A percentile compares a stretch with the other conserved stretches of the same genome.
phyloP scores from a whole-genome alignment of 495 filamentous ascomycete species.

The Viridothelium virens region DNA sequence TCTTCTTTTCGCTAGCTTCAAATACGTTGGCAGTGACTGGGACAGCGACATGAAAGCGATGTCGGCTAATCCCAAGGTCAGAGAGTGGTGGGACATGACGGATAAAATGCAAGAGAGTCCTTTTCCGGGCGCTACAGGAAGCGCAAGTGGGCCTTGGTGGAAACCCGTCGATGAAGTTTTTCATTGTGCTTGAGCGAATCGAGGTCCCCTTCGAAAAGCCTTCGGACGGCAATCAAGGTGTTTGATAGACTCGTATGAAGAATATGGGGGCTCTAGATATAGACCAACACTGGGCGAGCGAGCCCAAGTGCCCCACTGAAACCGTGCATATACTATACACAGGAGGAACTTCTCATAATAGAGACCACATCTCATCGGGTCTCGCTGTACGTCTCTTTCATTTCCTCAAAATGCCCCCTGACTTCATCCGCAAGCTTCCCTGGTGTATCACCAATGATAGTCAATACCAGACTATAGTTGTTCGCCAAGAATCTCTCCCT shows the following conservation, averaged over 20 bases:
- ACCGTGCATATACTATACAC: neutral
- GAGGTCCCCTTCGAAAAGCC: neutral
- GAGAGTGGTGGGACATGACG: conserved; percentile 74
- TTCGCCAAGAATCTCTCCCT: conserved; percentile 84
- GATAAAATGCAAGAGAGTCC: conserved; percentile 59
- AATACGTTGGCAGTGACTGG: conserved; percentile 63
- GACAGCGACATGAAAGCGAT: conserved; percentile 65
- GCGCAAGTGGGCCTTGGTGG: conserved; percentile 65
- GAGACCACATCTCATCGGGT: neutral
- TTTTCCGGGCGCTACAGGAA: conserved; percentile 54
- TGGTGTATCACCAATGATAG: conserved; percentile 76
- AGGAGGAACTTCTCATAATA: conserved; percentile 17
- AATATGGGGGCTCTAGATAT: neutral
- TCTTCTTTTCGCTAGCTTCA: conserved; percentile 64
- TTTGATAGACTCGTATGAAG: neutral
- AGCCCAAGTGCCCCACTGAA: neutral
- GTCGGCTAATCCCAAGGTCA: conserved; percentile 59
- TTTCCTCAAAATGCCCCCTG: conserved; percentile 56
- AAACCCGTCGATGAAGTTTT: conserved; percentile 65
- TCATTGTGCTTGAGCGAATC: neutral
- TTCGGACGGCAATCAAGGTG: neutral
- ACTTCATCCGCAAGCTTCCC: conserved; percentile 73
- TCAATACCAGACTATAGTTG: conserved; percentile 85
- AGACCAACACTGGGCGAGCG: neutral
- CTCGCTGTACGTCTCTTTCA: conserved; percentile 38